Conservation (phyloP, 176 grass and related monocot genomes). For the Triticum aestivum region DNA sequence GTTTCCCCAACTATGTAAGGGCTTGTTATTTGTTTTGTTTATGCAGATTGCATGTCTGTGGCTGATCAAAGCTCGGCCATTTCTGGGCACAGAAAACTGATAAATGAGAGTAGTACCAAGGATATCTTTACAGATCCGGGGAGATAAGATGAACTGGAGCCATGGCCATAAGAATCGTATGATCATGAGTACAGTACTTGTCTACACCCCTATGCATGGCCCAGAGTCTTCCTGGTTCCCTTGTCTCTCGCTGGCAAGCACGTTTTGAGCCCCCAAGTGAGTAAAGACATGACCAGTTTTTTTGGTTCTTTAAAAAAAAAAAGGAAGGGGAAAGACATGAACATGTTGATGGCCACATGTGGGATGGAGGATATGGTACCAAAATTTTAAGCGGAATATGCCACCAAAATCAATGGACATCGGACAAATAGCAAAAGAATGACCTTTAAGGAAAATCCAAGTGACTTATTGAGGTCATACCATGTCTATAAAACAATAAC, state of each 20-base stretch:
- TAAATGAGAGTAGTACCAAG: not conserved
- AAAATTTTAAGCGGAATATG: not conserved
- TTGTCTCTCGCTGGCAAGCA: conserved; percentile 40
- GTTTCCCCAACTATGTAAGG: not conserved
- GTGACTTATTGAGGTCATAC: not conserved
- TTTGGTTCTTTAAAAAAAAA: not conserved
- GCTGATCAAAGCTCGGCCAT: not conserved
- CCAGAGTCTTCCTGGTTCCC: conserved; percentile 14
- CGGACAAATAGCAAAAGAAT: not conserved
- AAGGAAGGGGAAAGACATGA: not conserved
- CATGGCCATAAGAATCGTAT: conserved; percentile 39
- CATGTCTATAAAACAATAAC: not conserved
- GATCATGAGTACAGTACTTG: conserved; percentile 13
- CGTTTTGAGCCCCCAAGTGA: conserved; percentile 31
- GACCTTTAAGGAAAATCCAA: not conserved
- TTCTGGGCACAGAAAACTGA: conserved; percentile 14
- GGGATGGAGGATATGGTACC: not conserved
- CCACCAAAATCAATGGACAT: not conserved
- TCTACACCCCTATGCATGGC: conserved; percentile 21
- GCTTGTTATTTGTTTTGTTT: not conserved
- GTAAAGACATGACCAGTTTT: conserved; percentile 3
- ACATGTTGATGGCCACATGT: not conserved
- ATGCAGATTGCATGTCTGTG: not conserved
- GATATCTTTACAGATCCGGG: conserved; percentile 35
- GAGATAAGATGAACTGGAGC: conserved; percentile 19